These are phyloP conservation scores for Delphinella strobiligena DNA, from an alignment of 2,329 filamentous ascomycete species.

Conservation along the genomic window DNA sequence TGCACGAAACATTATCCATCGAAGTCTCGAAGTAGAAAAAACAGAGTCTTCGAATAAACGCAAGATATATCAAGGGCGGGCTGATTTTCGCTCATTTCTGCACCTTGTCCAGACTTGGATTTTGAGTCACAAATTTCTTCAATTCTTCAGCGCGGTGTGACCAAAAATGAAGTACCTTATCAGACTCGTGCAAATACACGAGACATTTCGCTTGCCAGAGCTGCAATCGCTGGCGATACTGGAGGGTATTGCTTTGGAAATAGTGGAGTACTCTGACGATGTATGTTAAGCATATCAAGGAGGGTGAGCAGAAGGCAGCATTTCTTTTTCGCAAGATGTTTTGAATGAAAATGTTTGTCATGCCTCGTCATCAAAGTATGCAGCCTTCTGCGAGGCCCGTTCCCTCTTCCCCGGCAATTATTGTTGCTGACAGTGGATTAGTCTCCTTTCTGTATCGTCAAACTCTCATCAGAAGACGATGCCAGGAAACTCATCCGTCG, in stretches of 20 bases:
- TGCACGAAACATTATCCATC: too few species aligned
- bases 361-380: too few species aligned
- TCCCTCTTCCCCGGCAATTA: too few species aligned
- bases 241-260: constrained; percentile 53
- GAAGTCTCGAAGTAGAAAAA: too few species aligned
- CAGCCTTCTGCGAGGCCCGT: too few species aligned
- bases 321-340: too few species aligned
- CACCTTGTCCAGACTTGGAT: too few species aligned
- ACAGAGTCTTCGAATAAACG: too few species aligned
- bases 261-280: constrained; percentile 62
- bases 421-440: constrained; percentile 25
- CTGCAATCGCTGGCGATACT: constrained; percentile 66
- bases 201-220: constrained; percentile 81
- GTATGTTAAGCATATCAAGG: constrained; percentile 33
- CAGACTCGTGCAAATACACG: constrained; percentile 78
- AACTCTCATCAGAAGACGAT: constrained; percentile 50
- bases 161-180: constrained; percentile 67
- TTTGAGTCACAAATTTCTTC: not conserved
- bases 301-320: constrained; percentile 1
- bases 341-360: too few species aligned
- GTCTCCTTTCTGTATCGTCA: constrained; percentile 78
- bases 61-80: too few species aligned
- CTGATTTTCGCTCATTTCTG: too few species aligned
- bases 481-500: constrained; percentile 61
- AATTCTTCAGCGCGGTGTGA: too few species aligned